Percentiles rank a stretch among this genome's conserved stretches.
Evolutionary conservation across 148 eudicot species (phyloP).

Genomic region (Pouteria glomerata): DNA sequence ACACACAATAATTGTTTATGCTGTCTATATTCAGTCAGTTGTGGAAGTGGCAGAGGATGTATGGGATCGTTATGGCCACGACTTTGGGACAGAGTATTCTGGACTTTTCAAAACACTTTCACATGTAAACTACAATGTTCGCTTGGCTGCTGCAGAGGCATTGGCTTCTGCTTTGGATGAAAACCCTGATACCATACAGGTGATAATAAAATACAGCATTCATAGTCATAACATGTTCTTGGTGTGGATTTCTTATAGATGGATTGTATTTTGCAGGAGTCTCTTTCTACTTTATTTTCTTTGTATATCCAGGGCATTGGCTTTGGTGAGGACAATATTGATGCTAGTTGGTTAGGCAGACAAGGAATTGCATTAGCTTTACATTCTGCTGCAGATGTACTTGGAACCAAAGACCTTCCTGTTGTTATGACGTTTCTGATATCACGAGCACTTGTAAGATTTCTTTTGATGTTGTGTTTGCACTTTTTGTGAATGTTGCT

Average conservation of each 20-base stretch:
- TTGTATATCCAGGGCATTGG: slow-evolving; percentile 77
- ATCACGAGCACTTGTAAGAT: slow-evolving; percentile 85
- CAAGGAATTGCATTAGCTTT: slow-evolving; percentile 93
- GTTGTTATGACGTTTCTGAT: slow-evolving; percentile 96
- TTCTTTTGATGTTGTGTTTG: not conserved
- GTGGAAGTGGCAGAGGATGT: slow-evolving; percentile 90
- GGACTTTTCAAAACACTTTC: slow-evolving; percentile 79
- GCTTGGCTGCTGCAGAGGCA: slow-evolving; percentile 90
- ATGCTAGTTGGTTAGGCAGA: slow-evolving; percentile 92
- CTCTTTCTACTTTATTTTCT: slow-evolving; percentile 79
- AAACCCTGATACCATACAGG: slow-evolving; percentile 86
- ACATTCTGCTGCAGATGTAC: slow-evolving; percentile 84
- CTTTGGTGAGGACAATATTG: slow-evolving; percentile 50
- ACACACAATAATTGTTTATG: not conserved
- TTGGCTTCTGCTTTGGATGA: slow-evolving; percentile 96
- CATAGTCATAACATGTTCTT: not conserved
- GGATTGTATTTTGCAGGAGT: slow-evolving; percentile 49
- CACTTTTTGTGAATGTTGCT: not conserved
- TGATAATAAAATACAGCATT: slow-evolving; percentile 11
- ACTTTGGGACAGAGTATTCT: slow-evolving; percentile 82
- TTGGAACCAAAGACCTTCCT: slow-evolving; percentile 93
- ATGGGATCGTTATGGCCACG: slow-evolving; percentile 89
- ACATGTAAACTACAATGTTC: slow-evolving; percentile 80
- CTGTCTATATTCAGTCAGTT: slow-evolving; percentile 50
- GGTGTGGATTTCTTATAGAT: slow-evolving; percentile 12